Percentiles rank a stretch among this genome's conserved stretches.
Evolutionary conservation across 139 green algal species (phyloP).

Genomic region (Tetradesmus obliquus): DNA sequence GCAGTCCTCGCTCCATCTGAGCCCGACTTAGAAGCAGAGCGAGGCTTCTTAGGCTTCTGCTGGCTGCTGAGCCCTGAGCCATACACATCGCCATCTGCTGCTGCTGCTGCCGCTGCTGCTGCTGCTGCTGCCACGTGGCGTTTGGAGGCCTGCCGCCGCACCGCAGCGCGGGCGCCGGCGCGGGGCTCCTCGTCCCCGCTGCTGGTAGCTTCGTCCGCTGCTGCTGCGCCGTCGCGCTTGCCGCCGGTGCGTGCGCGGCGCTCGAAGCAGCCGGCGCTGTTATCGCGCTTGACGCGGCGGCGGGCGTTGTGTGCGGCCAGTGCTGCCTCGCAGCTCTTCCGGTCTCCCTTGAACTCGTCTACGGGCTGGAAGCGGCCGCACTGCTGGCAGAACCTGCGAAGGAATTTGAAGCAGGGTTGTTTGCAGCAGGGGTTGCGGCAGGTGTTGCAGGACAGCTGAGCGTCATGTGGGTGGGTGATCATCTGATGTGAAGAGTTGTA

Average conservation of each 20-base stretch:
- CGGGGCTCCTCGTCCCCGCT: no score
- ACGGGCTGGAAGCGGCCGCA: not conserved
- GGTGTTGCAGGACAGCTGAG: not conserved
- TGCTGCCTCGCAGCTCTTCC: not conserved
- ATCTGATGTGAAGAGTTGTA: not conserved
- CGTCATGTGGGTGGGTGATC: not conserved
- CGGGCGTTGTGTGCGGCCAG: not conserved
- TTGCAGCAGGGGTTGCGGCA: not conserved
- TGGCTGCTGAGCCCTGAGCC: not conserved
- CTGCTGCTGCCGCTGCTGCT: not conserved
- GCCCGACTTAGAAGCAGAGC: no score
- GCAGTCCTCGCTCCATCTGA: no score
- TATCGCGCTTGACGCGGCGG: not conserved
- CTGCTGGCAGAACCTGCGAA: constrained; percentile 11
- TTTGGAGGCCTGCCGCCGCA: no score
- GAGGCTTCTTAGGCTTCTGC: not conserved
- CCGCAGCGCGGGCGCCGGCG: no score
- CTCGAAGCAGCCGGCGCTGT: not conserved
- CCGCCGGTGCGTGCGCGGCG: no score
- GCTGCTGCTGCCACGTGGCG: not conserved
- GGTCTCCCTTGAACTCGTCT: not conserved
- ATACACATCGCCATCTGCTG: not conserved
- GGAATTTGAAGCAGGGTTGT: not conserved
- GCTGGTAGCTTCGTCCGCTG: no score
- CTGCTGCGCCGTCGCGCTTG: no score